Evolutionary conservation across 306 rosid species (phyloP).

Genomic region (Lotus japonicus): DNA sequence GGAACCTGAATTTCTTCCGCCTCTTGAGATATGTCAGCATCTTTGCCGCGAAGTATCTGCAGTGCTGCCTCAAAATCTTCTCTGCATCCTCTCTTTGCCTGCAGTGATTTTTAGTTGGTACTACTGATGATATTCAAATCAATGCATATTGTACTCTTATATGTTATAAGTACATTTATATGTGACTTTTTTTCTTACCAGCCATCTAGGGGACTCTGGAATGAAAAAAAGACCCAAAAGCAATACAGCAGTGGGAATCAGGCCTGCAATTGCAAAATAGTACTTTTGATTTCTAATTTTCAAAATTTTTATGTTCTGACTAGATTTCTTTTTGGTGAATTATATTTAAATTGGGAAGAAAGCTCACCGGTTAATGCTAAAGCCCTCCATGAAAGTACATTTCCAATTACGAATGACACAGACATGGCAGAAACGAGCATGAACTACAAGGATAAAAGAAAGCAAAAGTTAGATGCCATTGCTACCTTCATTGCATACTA

Average conservation of each 20-base stretch:
- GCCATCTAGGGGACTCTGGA: conserved; percentile 99
- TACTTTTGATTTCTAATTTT: not conserved
- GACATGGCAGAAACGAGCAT: conserved; percentile 73
- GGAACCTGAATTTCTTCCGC: conserved; percentile 81
- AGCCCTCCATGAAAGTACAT: conserved; percentile 68
- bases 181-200: conserved; percentile 42
- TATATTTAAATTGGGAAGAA: conserved; percentile 5
- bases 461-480: not conserved
- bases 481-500: not conserved
- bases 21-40: conserved; percentile 61
- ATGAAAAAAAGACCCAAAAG: conserved; percentile 77
- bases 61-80: conserved; percentile 59
- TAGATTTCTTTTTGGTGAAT: not conserved
- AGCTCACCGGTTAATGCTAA: conserved; percentile 62
- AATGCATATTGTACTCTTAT: not conserved
- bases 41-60: conserved; percentile 69
- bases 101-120: conserved; percentile 8
- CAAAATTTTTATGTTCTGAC: not conserved
- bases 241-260: conserved; percentile 65
- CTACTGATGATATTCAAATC: not conserved
- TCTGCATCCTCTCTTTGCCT: conserved; percentile 65
- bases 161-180: no score
- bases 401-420: conserved; percentile 67
- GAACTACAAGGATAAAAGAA: conserved; percentile 39
- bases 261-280: conserved; percentile 57